A percentile compares a stretch with the other conserved stretches of the same genome.
Evolutionary conservation across 768 basidiomycete genomes (phyloP).

Genomic region (Trametes cingulata): DNA sequence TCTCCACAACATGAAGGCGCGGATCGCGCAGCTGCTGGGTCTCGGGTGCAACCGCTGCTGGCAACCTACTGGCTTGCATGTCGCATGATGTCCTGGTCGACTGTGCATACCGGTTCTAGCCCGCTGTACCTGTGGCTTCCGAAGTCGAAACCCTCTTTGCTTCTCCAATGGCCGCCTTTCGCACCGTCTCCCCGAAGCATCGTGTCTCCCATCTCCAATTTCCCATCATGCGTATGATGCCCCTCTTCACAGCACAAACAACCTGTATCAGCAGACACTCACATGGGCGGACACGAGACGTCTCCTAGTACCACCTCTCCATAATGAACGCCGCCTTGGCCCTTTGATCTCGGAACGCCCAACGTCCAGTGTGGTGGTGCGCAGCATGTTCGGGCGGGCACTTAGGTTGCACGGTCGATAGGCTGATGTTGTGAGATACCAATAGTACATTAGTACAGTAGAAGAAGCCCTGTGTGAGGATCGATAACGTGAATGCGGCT

Average conservation of each 20-base stretch:
- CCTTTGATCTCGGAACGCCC: background rate
- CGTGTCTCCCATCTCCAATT: conserved; percentile 13
- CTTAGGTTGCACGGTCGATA: background rate
- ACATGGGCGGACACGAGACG: conserved; percentile 15
- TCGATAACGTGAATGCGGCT: conserved; percentile 13
- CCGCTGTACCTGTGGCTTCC: conserved; percentile 14
- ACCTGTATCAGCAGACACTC: conserved; percentile 4
- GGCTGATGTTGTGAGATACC: conserved; percentile 8
- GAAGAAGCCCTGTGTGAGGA: conserved; percentile 13
- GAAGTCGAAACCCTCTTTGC: conserved; percentile 6
- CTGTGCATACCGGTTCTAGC: conserved; percentile 14
- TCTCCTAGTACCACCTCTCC: background rate
- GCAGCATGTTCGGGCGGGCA: background rate
- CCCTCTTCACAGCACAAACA: background rate
- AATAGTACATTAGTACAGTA: conserved; percentile 22
- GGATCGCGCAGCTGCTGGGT: no score
- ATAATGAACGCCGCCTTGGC: no score
- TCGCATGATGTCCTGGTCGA: conserved; percentile 10
- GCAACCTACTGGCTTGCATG: background rate
- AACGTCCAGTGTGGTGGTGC: background rate
- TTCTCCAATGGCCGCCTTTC: conserved; percentile 8
- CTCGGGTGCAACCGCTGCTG: conserved; percentile 9
- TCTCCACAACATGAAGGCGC: no score
- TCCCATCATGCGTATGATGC: conserved; percentile 11
- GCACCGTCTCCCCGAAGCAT: background rate